These are phyloP conservation scores for Notholithocarpus densiflorus DNA, from an alignment of 306 rosid species.

Conservation along the genomic window DNA sequence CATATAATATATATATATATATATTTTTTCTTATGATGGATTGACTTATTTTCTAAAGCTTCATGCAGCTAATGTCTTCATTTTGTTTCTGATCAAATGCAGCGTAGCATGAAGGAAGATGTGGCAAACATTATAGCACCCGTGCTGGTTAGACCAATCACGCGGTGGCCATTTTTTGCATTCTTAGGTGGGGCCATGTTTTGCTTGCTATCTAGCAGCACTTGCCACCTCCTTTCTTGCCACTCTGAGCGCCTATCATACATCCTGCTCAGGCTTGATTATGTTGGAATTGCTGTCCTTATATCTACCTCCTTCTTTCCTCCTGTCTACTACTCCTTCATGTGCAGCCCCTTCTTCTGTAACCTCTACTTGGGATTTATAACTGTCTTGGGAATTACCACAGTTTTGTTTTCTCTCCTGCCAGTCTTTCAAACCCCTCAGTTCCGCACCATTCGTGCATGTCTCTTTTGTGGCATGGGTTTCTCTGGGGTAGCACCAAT, in stretches of 20 bases:
- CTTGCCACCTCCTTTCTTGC: conserved; percentile 91
- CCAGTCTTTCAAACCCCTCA: conserved; percentile 84
- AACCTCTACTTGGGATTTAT: conserved; percentile 80
- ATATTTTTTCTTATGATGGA: background rate
- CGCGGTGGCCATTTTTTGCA: conserved; percentile 92
- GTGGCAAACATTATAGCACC: conserved; percentile 77
- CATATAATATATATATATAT: background rate
- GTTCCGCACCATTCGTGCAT: conserved; percentile 71
- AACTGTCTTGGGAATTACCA: conserved; percentile 66
- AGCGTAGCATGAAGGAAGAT: conserved; percentile 76
- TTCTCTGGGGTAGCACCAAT: conserved; percentile 71
- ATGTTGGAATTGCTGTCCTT: conserved; percentile 98
- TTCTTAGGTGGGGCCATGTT: conserved; percentile 98
- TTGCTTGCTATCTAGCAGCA: conserved; percentile 89
- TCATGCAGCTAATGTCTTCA: conserved; percentile 11
- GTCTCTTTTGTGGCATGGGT: conserved; percentile 88
- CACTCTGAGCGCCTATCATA: conserved; percentile 79
- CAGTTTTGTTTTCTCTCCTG: conserved; percentile 67
- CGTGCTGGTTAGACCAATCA: conserved; percentile 72
- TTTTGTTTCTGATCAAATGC: conserved; percentile 35
- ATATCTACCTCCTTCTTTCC: conserved; percentile 94
- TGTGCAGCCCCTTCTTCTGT: conserved; percentile 95
- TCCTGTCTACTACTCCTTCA: conserved; percentile 91
- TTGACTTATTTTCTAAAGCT: background rate
- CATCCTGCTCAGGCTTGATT: conserved; percentile 92